Base-by-base conservation (phyloP, 352 stramenopile genomes). In the Pseudoperonospora humuli region DNA sequence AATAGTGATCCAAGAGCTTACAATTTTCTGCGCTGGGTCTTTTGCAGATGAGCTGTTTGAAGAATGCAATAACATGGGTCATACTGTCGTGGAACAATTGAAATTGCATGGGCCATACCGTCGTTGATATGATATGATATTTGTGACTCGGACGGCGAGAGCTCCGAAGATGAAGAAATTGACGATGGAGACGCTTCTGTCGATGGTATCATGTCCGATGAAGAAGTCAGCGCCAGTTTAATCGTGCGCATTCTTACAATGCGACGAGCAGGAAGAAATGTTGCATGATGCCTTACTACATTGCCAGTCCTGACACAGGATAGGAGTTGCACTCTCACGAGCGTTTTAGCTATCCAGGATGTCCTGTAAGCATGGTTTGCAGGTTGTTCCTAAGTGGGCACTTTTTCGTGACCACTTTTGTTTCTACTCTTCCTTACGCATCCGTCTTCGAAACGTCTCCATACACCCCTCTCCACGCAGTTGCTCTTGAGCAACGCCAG, bases 41-140 rank as follows among this genome's bases (percentile, higher is more conserved):
- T 26, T 39, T n/a, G 1, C 8, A 65, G 61, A 61, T 26, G 24
- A 59, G 24, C 27, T 67, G 29, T 64, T 65, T 25, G 37, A 54
- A 45, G 56, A 55, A 27, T 67, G 54, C 45, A 61, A 19, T 31
- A 45, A 37, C 4, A 54, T 63, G 59, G 50, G 29, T 19, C 43
- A 23, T 23, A 14, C 53, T 25, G 43, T 68, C 6, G 45, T 45
- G 15, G 48, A 68, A 41, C 50, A 71, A 9, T 37, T 85, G 44
- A 61, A 71, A 55, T n/a, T n/a, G n/a, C 4, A 54, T 63, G 59
- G 50, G 29, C 20, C 43, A 23, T 23, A 14, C 53, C 20, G 43
- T 68, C 6, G 45, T 45, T 85, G 44, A 61, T 70, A 55, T 87
- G 70, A 72, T 69, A 86, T 44, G 45, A 67, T 28, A 84, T 88